phyloP scores from a whole-genome alignment of 768 basidiomycete genomes.

The Tylopilus vinaceipallidus region DNA sequence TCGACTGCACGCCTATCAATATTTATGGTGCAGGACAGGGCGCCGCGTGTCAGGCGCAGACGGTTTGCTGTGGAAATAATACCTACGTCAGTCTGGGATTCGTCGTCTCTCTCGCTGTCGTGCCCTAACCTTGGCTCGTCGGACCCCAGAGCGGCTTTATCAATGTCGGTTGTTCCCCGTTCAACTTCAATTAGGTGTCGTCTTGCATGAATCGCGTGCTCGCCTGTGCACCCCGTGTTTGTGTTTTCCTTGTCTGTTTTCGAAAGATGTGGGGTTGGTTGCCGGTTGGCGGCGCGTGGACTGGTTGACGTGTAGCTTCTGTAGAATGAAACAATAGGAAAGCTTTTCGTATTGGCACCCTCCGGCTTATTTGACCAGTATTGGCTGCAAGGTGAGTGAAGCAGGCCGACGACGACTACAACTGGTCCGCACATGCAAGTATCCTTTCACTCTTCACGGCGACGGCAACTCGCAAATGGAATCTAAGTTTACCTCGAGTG shows the following conservation, averaged over 20 bases:
- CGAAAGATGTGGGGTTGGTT: not conserved
- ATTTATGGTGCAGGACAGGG: conserved; percentile 18
- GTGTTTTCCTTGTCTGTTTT: conserved; percentile 5
- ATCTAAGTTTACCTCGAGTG: no score
- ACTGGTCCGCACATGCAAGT: no score
- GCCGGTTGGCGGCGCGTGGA: no score
- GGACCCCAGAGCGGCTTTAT: conserved; percentile 14
- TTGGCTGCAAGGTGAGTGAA: no score
- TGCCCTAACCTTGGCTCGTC: not conserved
- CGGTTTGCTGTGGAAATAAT: conserved; percentile 24
- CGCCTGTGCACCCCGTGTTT: no score
- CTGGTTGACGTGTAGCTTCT: no score
- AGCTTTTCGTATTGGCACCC: no score
- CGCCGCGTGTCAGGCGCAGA: conserved; percentile 23
- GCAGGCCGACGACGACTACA: no score
- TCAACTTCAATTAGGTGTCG: conserved; percentile 19
- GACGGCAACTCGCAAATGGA: no score
- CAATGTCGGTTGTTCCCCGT: conserved; percentile 27
- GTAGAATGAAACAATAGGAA: no score
- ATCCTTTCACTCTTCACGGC: no score
- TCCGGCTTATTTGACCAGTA: not conserved
- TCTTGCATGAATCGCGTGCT: not conserved
- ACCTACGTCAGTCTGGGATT: conserved; percentile 17
- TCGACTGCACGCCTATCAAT: conserved; percentile 24
- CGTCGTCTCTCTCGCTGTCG: not conserved